phyloP scores from a whole-genome alignment of 2,329 filamentous ascomycete genomes.

The Phialocephala subalpina region DNA sequence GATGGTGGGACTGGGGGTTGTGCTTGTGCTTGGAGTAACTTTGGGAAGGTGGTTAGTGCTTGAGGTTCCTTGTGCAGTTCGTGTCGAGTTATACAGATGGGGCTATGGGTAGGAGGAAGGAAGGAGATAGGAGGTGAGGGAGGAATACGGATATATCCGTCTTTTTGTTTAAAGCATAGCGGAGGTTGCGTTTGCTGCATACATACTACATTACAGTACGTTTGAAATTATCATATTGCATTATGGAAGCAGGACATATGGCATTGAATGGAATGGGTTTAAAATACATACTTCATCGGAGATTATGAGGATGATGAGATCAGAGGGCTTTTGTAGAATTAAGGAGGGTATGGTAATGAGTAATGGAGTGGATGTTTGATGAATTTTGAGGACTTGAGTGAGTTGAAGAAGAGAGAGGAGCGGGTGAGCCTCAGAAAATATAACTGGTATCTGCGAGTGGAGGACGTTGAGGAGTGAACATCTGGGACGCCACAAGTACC shows the following conservation, averaged over 20 bases:
- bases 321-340: too few species aligned
- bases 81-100: background rate
- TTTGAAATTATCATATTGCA: background rate
- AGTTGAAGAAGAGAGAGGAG: background rate
- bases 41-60: constrained; percentile 28
- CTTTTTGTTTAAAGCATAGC: constrained; percentile 7
- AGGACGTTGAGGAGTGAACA: too few species aligned
- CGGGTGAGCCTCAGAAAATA: too few species aligned
- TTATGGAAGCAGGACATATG: background rate
- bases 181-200: constrained; percentile 4
- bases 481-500: too few species aligned
- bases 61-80: background rate
- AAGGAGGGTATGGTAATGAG: constrained; percentile 14
- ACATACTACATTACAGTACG: background rate
- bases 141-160: background rate
- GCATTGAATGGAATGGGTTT: background rate
- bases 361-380: constrained; percentile 14
- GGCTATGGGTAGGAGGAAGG: background rate
- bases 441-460: too few species aligned
- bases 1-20: constrained; percentile 71
- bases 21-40: constrained; percentile 67
- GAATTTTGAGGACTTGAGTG: background rate
- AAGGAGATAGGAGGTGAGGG: background rate
- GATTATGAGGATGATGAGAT: too few species aligned
- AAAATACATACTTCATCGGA: too few species aligned